These are phyloP conservation scores for Kuraishia ogatae DNA, from an alignment of 805 yeast species.

Conservation along the genomic window DNA sequence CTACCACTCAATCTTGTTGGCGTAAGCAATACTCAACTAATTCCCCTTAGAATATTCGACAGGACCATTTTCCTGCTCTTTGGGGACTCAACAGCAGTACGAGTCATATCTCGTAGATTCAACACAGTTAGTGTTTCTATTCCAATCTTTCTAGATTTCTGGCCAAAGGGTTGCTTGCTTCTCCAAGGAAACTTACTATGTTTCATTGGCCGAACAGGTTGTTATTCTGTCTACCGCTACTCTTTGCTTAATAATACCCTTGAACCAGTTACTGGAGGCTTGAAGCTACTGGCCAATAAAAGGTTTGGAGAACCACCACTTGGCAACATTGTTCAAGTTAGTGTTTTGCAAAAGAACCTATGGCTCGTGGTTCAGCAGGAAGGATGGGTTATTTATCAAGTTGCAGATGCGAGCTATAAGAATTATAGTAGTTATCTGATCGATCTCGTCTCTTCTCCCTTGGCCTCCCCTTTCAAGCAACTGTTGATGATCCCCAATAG, in stretches of 20 bases:
- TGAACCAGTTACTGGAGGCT: conserved; percentile 7
- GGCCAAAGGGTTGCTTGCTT: conserved; percentile 15
- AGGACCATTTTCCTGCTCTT: not conserved
- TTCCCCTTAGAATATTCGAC: not conserved
- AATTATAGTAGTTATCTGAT: conserved; percentile 2
- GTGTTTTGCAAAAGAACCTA: conserved; percentile 3
- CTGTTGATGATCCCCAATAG: not conserved
- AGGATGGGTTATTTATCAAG: conserved; percentile 21
- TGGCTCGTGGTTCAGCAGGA: conserved; percentile 18
- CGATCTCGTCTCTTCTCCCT: conserved; percentile 16
- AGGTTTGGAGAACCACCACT: conserved; percentile 11
- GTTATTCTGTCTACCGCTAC: conserved; percentile 11
- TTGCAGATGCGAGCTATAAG: conserved; percentile 1
- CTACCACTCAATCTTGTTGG: not conserved
- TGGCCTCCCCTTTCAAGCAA: conserved; percentile 6
- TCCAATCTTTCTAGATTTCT: conserved; percentile 11
- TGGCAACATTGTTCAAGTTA: conserved; percentile 14
- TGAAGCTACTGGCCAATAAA: conserved; percentile 4
- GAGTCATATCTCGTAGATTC: not conserved
- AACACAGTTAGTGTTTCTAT: conserved; percentile 1
- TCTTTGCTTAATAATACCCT: conserved; percentile 2
- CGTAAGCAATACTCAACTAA: not conserved
- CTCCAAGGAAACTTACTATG: conserved; percentile 12
- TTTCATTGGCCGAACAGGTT: conserved; percentile 13
- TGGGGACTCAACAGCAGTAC: not conserved